These are phyloP conservation scores for Psidium friedrichsthalianum DNA, from an alignment of 345 rosid species.

Conservation along the genomic window DNA sequence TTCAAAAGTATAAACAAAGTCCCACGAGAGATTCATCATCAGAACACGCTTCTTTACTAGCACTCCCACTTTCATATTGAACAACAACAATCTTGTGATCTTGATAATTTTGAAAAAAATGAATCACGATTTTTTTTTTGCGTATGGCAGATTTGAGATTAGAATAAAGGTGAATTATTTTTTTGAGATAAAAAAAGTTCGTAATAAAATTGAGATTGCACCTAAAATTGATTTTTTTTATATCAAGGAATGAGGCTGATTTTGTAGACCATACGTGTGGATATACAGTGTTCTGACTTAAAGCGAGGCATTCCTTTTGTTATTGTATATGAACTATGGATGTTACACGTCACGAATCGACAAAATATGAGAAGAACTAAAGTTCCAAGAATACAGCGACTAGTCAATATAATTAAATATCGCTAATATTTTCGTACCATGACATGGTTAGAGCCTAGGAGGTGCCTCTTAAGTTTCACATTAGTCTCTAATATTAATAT, in stretches of 20 bases:
- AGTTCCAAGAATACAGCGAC: background rate
- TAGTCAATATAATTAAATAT: background rate
- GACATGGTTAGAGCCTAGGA: background rate
- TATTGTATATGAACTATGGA: too few relatives aligned
- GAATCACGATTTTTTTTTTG: background rate
- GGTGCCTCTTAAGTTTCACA: too few relatives aligned
- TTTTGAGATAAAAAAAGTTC: background rate
- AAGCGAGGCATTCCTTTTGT: too few relatives aligned
- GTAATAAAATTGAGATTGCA: background rate
- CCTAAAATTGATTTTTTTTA: background rate
- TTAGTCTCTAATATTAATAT: too few relatives aligned
- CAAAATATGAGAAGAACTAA: background rate
- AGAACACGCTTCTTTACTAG: background rate
- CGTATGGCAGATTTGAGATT: background rate
- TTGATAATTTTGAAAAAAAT: background rate
- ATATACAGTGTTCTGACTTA: too few relatives aligned
- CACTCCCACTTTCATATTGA: background rate
- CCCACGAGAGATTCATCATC: too few relatives aligned
- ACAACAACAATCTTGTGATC: background rate
- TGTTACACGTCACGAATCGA: background rate
- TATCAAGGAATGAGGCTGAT: too few relatives aligned
- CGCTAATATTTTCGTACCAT: background rate
- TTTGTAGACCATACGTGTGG: too few relatives aligned
- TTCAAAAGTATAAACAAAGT: background rate
- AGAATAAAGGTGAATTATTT: rapidly evolving